Conservation (phyloP, 163 green algal genomes). For the Chlorella variabilis region DNA sequence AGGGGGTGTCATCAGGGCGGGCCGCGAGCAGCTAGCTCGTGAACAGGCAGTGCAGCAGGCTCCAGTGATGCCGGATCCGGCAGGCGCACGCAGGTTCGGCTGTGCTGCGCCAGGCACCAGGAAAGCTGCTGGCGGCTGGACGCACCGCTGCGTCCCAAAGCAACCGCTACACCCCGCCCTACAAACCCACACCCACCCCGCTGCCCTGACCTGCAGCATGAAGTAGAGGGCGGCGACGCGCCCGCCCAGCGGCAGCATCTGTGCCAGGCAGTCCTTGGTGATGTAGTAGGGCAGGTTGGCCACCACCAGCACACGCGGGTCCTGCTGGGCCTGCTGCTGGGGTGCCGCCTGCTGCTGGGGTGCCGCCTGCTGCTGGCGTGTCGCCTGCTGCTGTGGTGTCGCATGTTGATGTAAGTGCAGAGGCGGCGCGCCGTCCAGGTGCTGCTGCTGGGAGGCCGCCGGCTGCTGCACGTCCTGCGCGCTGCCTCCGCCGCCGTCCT, state of each 20-base stretch:
- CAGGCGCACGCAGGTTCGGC: no score
- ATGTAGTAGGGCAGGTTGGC: constrained; percentile 98
- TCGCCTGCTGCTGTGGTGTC: neutral
- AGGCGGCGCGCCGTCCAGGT: no score
- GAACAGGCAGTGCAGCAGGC: no score
- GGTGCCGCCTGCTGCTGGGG: neutral
- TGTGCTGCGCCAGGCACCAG: no score
- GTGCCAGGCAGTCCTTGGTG: constrained; percentile 88
- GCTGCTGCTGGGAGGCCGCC: neutral
- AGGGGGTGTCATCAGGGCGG: no score
- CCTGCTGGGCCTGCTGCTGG: neutral
- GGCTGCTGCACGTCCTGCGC: neutral
- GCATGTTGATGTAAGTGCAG: no score
- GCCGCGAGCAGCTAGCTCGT: no score
- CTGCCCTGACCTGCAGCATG: constrained; percentile 85
- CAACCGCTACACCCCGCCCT: no score
- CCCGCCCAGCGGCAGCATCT: constrained; percentile 78
- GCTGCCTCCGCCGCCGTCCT: neutral
- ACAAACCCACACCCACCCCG: no score
- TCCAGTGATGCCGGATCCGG: no score
- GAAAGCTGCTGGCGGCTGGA: no score
- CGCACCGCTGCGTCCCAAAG: no score
- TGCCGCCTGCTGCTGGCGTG: neutral
- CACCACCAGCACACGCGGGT: constrained; percentile 72
- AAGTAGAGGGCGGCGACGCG: constrained; percentile 79